Evolutionary conservation across 768 basidiomycete genomes (phyloP), one percentile per base, ranked within the genome.

Genomic region (Chalciporus chontae): DNA sequence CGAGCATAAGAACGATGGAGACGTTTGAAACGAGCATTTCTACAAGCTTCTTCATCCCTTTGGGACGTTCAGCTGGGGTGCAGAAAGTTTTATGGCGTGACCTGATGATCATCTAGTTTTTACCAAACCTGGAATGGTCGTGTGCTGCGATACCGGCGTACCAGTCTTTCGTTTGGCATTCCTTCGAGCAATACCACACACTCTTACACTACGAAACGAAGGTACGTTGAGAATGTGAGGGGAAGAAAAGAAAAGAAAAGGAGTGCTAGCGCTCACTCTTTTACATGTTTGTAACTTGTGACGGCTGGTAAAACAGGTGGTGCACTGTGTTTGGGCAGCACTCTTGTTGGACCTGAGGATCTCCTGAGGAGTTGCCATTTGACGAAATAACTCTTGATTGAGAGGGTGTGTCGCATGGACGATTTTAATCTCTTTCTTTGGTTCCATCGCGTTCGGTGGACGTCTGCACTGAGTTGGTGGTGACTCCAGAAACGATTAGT

Each of bases 131-230:
- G 9, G 8, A 3, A 18, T 29, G 7, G 5, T 2, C 4, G 9
- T n/a, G 31, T 44, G 3, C 3, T 18, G 15, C 5, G 27, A 9
- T 3, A 7, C 18, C 23, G 3, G 3, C 53, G 9, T 43, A 59
- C 58, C 58, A 59, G 43, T 59, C 50, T 32, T 51, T 55, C 34
- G 15, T 59, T 47, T 59, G 58, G 17, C 58, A 59, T 23, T 55
- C 58, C 38, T 56, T 56, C 11, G 58, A 59, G 40, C 58, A 59
- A 45, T 55, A 59, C 58, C 58, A 56, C 26, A 56, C 53, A 8
- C 58, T 50, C 17, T 59, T 59, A 42, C 58, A 59, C 57, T 59
- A 19, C 4, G 2, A 32, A 36, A 41, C n/a, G 6, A 19, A n/a
- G n/a, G 15, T 3, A 17, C 24, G 24, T 10, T 39, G 8, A 14